Evolutionary conservation across 768 basidiomycete species (phyloP), one percentile per base, ranked within the genome.

Genomic region (Pleurotus citrinopileatus): DNA sequence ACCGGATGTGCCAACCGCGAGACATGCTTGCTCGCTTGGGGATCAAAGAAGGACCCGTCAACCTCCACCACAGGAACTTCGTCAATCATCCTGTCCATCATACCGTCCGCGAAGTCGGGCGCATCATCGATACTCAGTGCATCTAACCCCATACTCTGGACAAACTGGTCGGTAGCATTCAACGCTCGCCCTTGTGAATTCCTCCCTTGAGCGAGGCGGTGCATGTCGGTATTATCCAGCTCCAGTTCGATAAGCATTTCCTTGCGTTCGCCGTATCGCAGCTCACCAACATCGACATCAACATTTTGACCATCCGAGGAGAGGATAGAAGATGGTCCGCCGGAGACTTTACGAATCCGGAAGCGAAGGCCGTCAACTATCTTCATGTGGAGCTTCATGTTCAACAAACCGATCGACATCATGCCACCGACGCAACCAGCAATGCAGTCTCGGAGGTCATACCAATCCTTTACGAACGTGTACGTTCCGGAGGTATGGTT

Each of bases 231-330:
- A 62, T 92, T 91, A 65, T 94, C 90, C 56, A 97, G 80, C 71
- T 99, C 97, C 48, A 96, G 79, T 72, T 99, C 96, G 57, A 99
- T 83, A 19, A 99, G 79, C 83, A 99, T 94, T 80, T 99, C 97
- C 71, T 96, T 92, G 64, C 84, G 81, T 75, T 98, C 95, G n/a
- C 97, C 97, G 64, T 91, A 95, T 53, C 94, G 79, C 62, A 98
- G 74, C 72, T 98, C 96, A 36, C 93, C 90, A 19, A 98, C 79
- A 64, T 98, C 94, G 55, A 98, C 85, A 66, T 99, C 95, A 42
- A 96, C 94, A 64, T 98, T 88, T 65, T 91, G 86, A 3, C 97
- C 97, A 59, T 94, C 92, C n/a, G 85, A 84, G 2, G 90, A 83
- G 28, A 98, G 79, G 66, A 98, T 89, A 7, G 90, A 87, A 15